Evolutionary conservation across 1,139 yeast species (phyloP).

Genomic region (Saccharomyces hybrid): DNA sequence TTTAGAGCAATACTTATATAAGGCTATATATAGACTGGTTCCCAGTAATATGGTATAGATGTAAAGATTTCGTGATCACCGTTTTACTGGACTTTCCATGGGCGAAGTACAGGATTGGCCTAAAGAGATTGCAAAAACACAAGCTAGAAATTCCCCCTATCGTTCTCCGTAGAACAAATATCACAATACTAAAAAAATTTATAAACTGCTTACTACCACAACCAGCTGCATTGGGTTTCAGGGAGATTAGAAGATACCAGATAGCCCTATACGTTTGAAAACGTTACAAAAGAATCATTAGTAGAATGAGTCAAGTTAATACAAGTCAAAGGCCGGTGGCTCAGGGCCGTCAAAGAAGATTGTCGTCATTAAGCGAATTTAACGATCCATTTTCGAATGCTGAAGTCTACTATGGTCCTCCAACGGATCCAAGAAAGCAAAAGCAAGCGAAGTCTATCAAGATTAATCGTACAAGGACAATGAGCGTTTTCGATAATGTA

Average conservation of each 20-base stretch:
- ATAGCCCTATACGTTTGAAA: not conserved
- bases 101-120: not conserved
- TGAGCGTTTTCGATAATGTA: no score
- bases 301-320: not conserved
- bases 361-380: conserved; percentile 26
- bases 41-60: not conserved
- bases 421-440: conserved; percentile 43
- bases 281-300: not conserved
- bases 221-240: not conserved
- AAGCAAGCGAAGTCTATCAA: no score
- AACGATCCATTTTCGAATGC: conserved; percentile 59
- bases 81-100: not conserved
- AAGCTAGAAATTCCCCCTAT: not conserved
- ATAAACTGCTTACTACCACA: not conserved
- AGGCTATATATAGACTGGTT: not conserved
- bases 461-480: no score
- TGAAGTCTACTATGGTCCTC: conserved; percentile 65
- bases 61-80: not conserved
- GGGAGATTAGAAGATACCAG: not conserved
- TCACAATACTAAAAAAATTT: not conserved
- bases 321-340: conserved; percentile 1
- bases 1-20: not conserved
- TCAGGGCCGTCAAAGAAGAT: conserved; percentile 19
- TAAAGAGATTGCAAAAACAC: not conserved
- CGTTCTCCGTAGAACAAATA: not conserved